Evolutionary conservation across 805 yeast species (phyloP).

Genomic region (Kodamaea kakaduensis): DNA sequence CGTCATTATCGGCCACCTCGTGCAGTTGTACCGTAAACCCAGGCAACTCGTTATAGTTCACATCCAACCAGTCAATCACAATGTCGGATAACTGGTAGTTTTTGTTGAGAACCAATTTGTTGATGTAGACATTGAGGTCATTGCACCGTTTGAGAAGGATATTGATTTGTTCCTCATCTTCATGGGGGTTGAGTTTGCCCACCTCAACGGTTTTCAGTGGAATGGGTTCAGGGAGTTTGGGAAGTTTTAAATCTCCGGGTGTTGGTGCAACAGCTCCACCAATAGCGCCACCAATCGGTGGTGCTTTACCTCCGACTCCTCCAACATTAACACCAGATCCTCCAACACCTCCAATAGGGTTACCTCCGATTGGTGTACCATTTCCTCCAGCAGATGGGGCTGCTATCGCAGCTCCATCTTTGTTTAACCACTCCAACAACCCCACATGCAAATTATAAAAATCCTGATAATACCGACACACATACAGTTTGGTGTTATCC

Average conservation of each 20-base stretch:
- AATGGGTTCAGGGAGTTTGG: conserved; percentile 47
- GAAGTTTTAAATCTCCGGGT: conserved; percentile 21
- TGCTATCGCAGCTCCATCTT: too few relatives aligned
- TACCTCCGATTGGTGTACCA: too few relatives aligned
- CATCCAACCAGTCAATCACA: conserved; percentile 29
- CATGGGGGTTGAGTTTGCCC: conserved; percentile 3
- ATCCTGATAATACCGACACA: conserved; percentile 50
- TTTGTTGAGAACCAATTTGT: conserved; percentile 27
- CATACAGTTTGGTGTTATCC: conserved; percentile 32
- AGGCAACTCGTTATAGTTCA: conserved; percentile 22
- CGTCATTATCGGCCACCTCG: conserved; percentile 16
- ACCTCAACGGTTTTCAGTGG: conserved; percentile 26
- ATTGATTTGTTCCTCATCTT: conserved; percentile 13
- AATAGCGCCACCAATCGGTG: too few relatives aligned
- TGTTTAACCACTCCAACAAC: conserved; percentile 20
- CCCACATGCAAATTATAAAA: conserved; percentile 44
- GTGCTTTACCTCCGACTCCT: too few relatives aligned
- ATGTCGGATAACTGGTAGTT: conserved; percentile 24
- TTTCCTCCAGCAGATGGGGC: too few relatives aligned
- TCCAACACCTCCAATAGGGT: too few relatives aligned
- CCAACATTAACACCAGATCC: too few relatives aligned
- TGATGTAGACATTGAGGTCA: conserved; percentile 38
- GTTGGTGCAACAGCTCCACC: conserved; percentile 11
- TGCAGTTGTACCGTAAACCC: conserved; percentile 13
- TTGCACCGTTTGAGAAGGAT: conserved; percentile 36